Evolutionary conservation across 495 filamentous ascomycete species (phyloP), one percentile per base, ranked within the genome.

Genomic region (Lasiosphaeriaceae sp.): DNA sequence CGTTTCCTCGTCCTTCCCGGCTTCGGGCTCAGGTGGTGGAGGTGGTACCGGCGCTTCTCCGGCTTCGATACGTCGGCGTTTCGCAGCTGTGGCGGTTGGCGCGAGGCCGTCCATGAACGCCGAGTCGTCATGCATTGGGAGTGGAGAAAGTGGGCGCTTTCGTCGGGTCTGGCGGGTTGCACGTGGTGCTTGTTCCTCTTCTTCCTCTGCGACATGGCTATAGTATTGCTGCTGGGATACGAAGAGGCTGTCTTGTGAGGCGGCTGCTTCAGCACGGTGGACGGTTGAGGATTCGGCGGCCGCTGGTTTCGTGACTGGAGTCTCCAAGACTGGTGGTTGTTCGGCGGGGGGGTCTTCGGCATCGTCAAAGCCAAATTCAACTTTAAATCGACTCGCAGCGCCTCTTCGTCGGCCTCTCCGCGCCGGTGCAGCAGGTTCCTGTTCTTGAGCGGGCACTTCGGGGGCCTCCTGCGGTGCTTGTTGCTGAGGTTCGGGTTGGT

Each of bases 11-110:
- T 62, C 58, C 9, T 54, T 41, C 8, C 17, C 26, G 41, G 58
- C 47, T 45, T 65, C 55, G 1, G 63, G 63, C 11, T 63, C 61
- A 47, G 57, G 58, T 11, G 44, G 48, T 12, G 39, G 58, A 51
- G 63, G 71, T 45, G 60, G 68, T 46, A 68, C 54, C 0, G 71
- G 66, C 0, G 67, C 68, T 52, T 79, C 71, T 11, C 75, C 74
- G 17, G 76, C 71, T 21, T 77, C 82, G 41, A 85, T 71, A 6
- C 81, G 79, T 11, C 85, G 83, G 14, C 83, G 82, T 70, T 95
- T 95, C 65, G 90, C 79, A 16, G 85, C 85, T 17, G 83, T 80
- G 23, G 90, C 83, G 5, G 84, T 85, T 0, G 90, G 89, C 1
- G 91, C 80, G 20, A 95, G 77, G 16, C 73, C 70, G 11, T 89